Percentiles rank a stretch among this genome's conserved stretches.
Conservation (phyloP, 2,329 filamentous ascomycete species). For the Trichoderma pleuroti region DNA sequence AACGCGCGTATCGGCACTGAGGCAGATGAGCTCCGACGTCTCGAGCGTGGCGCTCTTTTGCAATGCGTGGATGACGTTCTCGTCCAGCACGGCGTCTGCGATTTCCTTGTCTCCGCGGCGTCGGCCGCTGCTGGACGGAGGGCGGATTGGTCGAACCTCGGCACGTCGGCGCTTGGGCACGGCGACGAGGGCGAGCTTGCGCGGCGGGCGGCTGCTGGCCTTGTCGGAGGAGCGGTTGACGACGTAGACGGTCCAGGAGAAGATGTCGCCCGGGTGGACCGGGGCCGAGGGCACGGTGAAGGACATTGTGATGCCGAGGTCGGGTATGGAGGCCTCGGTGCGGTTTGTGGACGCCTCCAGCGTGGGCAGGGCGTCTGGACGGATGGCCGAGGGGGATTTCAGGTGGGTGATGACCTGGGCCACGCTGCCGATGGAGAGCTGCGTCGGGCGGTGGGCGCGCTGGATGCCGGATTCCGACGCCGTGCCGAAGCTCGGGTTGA, state of each 20-base stretch:
- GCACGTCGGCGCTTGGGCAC: slow-evolving; percentile 62
- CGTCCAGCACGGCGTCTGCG: slow-evolving; percentile 67
- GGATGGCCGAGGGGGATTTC: slow-evolving; percentile 53
- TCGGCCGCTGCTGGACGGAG: slow-evolving; percentile 47
- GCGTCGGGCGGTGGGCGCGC: slow-evolving; percentile 59
- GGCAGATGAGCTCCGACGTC: slow-evolving; percentile 65
- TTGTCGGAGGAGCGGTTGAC: slow-evolving; percentile 63
- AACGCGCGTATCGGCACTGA: slow-evolving; percentile 70
- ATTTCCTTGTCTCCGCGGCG: slow-evolving; percentile 40
- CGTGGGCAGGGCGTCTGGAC: slow-evolving; percentile 58
- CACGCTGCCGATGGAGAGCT: slow-evolving; percentile 57
- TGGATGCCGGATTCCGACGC: slow-evolving; percentile 55
- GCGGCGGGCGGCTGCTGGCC: slow-evolving; percentile 40
- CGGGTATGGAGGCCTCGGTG: slow-evolving; percentile 47
- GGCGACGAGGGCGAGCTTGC: slow-evolving; percentile 68
- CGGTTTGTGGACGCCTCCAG: slow-evolving; percentile 52
- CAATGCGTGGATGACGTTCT: slow-evolving; percentile 67
- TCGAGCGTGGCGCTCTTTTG: slow-evolving; percentile 64
- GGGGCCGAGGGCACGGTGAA: slow-evolving; percentile 59
- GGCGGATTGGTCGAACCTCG: slow-evolving; percentile 51
- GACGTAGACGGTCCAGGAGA: slow-evolving; percentile 70
- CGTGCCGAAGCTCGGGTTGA: slow-evolving; percentile 60
- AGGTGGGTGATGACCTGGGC: slow-evolving; percentile 53
- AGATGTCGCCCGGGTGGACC: slow-evolving; percentile 62
- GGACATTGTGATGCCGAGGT: slow-evolving; percentile 72